Evolutionary conservation across 2,329 filamentous ascomycete species (phyloP).

Genomic region (Cercospora zeina): DNA sequence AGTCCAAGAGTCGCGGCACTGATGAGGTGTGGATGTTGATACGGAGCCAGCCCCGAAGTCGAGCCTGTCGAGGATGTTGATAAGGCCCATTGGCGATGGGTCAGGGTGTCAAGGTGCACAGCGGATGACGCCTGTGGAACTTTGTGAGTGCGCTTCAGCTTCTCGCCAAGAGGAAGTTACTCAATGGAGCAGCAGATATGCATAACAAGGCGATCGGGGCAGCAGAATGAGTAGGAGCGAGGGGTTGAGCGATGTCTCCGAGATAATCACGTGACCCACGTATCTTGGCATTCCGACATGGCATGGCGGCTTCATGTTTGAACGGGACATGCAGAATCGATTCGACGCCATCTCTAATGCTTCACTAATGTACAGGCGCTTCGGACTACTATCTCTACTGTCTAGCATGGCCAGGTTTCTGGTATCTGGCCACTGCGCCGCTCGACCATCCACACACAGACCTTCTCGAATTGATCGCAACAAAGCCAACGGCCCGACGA

Average conservation of each 20-base stretch:
- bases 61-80: neutral
- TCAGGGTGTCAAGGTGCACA: neutral
- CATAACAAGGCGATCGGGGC: neutral
- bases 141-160: neutral
- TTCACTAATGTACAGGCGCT: conserved; percentile 6
- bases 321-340: neutral
- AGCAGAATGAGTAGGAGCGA: neutral
- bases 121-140: neutral
- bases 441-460: neutral
- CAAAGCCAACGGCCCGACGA: neutral
- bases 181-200: neutral
- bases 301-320: neutral
- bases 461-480: neutral
- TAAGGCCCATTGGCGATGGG: neutral
- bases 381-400: neutral
- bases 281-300: too few species aligned
- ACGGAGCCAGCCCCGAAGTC: neutral
- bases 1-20: neutral
- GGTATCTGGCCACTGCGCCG: neutral
- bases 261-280: too few species aligned
- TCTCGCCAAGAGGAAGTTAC: neutral
- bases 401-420: conserved; percentile 1
- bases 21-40: neutral
- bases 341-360: neutral
- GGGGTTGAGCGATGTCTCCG: too few species aligned